Base-by-base conservation (phyloP, 257 asterid genomes). In the Solanum pinnatisectum region DNA sequence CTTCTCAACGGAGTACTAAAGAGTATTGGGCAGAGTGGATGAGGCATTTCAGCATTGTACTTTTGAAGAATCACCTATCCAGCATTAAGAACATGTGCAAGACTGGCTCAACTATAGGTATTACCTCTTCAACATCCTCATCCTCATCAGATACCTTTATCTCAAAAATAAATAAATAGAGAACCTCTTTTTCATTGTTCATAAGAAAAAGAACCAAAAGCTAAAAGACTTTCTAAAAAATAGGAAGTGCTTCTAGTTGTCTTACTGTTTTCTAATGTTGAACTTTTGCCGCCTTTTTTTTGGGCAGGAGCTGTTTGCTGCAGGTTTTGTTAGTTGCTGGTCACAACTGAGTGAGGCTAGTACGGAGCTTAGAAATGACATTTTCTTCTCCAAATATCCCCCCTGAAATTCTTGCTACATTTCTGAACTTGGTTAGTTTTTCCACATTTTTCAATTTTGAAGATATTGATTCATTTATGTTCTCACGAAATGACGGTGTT, bases 1-100 rank as follows among this genome's bases (percentile, higher is more conserved):
- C 99, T 88, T 97, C 99, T 89, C 98, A 96, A 83, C 98, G 98
- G 89, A 96, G 98, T 89, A 96, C 99, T 15, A 95, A 93, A 93
- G 99, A 96, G 91, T 98, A 96, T 89, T 96, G 99, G 99, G 96
- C 98, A 84, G 98, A 96, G 92, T 96, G 99, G 99, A 96, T 96
- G 1, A 93, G 99, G 87, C 99, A 96, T 92, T 96, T 95, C 90
- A 96, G 98, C 92, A 96, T 97, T 90, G 99, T 96, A 89, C 96
- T 97, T 84, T 93, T 97, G 86, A 35, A 35, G 36, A 35, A 35
- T 35, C 36, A 35, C 99, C 99, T 87, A 94, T 84, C 99, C 99
- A 33, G 98, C 99, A 88, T 88, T 97, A 89, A 92, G 96, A 92
- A 96, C 98, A 49, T 95, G 99, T 93, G 98, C 98, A 8, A 93